Percentiles rank a stretch among this genome's conserved stretches.
These are phyloP conservation scores for Erodium trifolium DNA, from an alignment of 441 rosid species.

Conservation along the genomic window DNA sequence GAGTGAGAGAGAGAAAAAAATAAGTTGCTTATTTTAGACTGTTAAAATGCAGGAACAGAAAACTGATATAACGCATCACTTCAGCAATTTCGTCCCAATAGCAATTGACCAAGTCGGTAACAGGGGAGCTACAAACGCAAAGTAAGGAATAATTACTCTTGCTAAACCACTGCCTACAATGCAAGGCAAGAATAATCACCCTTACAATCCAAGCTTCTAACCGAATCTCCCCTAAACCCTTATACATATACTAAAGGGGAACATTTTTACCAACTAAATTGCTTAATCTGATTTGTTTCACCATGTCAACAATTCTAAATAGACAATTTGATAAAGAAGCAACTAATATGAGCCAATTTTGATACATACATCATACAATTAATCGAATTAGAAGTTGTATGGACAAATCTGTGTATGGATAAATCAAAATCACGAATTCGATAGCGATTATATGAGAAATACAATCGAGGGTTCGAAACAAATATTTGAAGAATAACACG, in stretches of 20 bases:
- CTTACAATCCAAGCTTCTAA: background rate
- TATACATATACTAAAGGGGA: background rate
- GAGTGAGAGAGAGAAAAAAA: no score
- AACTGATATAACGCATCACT: background rate
- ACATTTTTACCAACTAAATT: background rate
- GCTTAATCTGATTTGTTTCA: background rate
- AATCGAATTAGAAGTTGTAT: background rate
- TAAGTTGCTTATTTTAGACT: background rate
- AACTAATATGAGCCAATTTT: background rate
- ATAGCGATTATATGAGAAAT: background rate
- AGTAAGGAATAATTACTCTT: constrained; percentile 1
- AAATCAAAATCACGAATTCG: background rate
- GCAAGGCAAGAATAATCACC: background rate
- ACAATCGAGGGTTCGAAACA: background rate
- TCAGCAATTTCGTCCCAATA: background rate
- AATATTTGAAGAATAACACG: background rate
- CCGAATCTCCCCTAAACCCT: background rate
- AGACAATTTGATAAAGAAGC: background rate
- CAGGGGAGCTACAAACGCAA: background rate
- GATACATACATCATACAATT: background rate
- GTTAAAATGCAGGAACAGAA: background rate
- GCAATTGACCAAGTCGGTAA: background rate
- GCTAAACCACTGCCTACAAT: background rate
- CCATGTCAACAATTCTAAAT: background rate
- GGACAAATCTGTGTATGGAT: background rate